Evolutionary conservation across 1,139 yeast genomes (phyloP).

Genomic region (Blastobotrys persicus): DNA sequence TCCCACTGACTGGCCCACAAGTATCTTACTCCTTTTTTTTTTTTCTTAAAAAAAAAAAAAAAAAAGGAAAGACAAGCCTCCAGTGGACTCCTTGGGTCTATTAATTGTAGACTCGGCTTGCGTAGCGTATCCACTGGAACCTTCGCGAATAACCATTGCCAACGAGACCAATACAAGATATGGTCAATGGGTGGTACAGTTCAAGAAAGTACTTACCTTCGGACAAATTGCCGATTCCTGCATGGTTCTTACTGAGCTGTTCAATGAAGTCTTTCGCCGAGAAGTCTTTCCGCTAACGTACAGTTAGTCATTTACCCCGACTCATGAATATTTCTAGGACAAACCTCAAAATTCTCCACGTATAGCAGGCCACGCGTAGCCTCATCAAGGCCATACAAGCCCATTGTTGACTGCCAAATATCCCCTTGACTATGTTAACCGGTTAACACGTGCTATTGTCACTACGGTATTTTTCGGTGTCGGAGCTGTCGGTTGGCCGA

Average conservation of each 20-base stretch:
- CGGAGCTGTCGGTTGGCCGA: not conserved
- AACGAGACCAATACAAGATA: too few relatives aligned
- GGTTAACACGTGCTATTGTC: too few relatives aligned
- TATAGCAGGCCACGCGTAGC: slow-evolving; percentile 64
- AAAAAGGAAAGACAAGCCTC: too few relatives aligned
- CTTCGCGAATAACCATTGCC: too few relatives aligned
- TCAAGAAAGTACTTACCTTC: slow-evolving; percentile 10
- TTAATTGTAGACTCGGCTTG: too few relatives aligned
- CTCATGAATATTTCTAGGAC: not conserved
- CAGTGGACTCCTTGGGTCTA: too few relatives aligned
- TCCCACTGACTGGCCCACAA: too few relatives aligned
- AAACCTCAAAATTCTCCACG: slow-evolving; percentile 63
- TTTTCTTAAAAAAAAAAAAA: too few relatives aligned
- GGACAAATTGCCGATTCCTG: slow-evolving; percentile 17
- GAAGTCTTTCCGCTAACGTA: slow-evolving; percentile 46
- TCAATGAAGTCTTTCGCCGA: slow-evolving; percentile 83
- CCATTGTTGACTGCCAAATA: slow-evolving; percentile 15
- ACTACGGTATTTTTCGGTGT: not conserved
- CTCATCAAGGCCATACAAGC: slow-evolving; percentile 62
- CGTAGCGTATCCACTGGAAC: too few relatives aligned
- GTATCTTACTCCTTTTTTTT: too few relatives aligned
- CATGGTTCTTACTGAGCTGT: slow-evolving; percentile 69
- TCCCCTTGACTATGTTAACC: too few relatives aligned
- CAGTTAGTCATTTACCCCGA: not conserved
- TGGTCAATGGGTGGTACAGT: not conserved